These are phyloP conservation scores for Eurotiales sp. DNA, from an alignment of 2,329 filamentous ascomycete species.

Conservation along the genomic window DNA sequence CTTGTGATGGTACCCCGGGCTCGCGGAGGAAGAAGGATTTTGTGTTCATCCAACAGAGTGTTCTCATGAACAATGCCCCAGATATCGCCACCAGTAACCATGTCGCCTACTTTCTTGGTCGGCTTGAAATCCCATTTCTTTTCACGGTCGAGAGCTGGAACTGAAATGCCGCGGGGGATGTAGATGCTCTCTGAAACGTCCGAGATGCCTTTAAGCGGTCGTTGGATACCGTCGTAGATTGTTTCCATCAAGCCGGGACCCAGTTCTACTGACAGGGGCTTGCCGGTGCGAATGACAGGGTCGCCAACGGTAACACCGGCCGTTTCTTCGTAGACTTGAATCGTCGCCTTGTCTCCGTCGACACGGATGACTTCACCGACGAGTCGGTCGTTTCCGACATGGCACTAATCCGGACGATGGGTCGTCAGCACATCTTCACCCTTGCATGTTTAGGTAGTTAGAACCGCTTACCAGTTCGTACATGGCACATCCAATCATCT, in stretches of 20 bases:
- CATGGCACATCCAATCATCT: slow-evolving; percentile 99
- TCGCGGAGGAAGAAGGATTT: slow-evolving; percentile 84
- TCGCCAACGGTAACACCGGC: slow-evolving; percentile 95
- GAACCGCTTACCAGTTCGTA: slow-evolving; percentile 77
- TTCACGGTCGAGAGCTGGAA: slow-evolving; percentile 80
- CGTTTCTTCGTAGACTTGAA: slow-evolving; percentile 99
- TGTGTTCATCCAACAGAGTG: slow-evolving; percentile 89
- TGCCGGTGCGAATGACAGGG: slow-evolving; percentile 83
- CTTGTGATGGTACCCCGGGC: slow-evolving; percentile 88
- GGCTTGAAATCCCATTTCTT: slow-evolving; percentile 98
- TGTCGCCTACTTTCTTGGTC: slow-evolving; percentile 83
- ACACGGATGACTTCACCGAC: slow-evolving; percentile 98
- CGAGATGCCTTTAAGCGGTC: slow-evolving; percentile 82
- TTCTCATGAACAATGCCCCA: slow-evolving; percentile 96
- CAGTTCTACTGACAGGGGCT: slow-evolving; percentile 95
- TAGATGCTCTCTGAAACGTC: slow-evolving; percentile 82
- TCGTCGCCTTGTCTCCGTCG: slow-evolving; percentile 89
- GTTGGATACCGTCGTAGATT: slow-evolving; percentile 98
- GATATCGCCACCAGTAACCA: slow-evolving; percentile 93
- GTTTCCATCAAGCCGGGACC: slow-evolving; percentile 97
- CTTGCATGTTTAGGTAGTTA: too few species aligned
- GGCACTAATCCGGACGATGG: slow-evolving; percentile 56
- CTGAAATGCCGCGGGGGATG: slow-evolving; percentile 88
- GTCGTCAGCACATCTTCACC: too few species aligned
- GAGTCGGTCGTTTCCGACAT: slow-evolving; percentile 85